A percentile compares a stretch with the other conserved stretches of the same genome.
These are phyloP conservation scores for Blastomyces silverae DNA, from an alignment of 2,329 filamentous ascomycete genomes.

Conservation along the genomic window DNA sequence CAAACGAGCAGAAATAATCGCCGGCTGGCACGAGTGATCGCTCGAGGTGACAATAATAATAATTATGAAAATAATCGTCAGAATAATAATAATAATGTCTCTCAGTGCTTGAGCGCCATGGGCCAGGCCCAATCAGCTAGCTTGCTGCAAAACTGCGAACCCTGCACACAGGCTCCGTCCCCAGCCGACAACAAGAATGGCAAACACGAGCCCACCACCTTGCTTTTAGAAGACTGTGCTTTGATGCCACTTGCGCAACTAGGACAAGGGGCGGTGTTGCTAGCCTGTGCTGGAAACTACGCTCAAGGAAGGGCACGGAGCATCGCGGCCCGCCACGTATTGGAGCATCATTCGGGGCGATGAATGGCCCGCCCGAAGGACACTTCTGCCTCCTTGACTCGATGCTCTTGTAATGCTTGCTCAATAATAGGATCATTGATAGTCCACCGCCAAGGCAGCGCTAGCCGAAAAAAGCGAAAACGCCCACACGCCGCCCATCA, in stretches of 20 bases:
- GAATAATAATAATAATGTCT: background rate
- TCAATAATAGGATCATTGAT: conserved; percentile 12
- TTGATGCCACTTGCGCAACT: background rate
- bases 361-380: background rate
- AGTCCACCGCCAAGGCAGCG: conserved; percentile 5
- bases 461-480: conserved; percentile 3
- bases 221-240: background rate
- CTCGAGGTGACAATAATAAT: background rate
- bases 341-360: conserved; percentile 6
- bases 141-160: background rate
- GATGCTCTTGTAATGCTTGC: background rate
- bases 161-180: background rate
- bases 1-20: background rate
- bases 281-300: conserved; percentile 15
- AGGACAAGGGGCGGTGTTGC: conserved; percentile 10
- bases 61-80: background rate
- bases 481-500: conserved; percentile 3
- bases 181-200: background rate
- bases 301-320: conserved; percentile 3
- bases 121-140: background rate
- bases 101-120: background rate
- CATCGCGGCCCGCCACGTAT: conserved; percentile 10
- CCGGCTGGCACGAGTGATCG: background rate
- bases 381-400: conserved; percentile 8
- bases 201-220: conserved; percentile 4